Evolutionary conservation across 2,329 filamentous ascomycete genomes (phyloP).

Genomic region (Raffaelea ambrosiae): DNA sequence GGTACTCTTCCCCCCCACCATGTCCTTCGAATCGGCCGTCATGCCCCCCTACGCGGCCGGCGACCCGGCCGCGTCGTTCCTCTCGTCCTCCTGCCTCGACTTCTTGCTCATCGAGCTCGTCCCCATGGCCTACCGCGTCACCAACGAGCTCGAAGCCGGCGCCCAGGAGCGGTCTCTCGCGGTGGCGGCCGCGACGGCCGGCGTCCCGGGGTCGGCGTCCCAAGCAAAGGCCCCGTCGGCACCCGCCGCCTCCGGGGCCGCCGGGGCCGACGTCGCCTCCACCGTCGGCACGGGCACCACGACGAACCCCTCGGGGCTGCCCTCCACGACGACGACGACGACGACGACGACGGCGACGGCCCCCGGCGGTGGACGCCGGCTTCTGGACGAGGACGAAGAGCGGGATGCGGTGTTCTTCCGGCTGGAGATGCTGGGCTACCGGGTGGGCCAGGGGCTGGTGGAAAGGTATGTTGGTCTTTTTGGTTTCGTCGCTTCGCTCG

Average conservation of each 20-base stretch:
- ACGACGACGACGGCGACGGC: slow-evolving; percentile 7
- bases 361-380: slow-evolving; percentile 17
- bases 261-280: slow-evolving; percentile 3
- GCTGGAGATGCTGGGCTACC: slow-evolving; percentile 77
- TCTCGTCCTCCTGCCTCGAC: slow-evolving; percentile 81
- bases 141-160: slow-evolving; percentile 56
- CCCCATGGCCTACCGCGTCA: slow-evolving; percentile 81
- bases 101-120: slow-evolving; percentile 95
- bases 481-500: not conserved
- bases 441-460: slow-evolving; percentile 85
- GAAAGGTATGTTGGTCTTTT: slow-evolving; percentile 56
- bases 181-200: slow-evolving; percentile 25
- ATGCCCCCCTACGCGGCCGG: slow-evolving; percentile 60
- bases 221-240: not conserved
- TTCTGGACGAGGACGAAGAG: slow-evolving; percentile 68
- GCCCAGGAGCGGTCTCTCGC: slow-evolving; percentile 27
- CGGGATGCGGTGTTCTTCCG: slow-evolving; percentile 78
- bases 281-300: not conserved
- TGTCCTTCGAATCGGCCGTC: slow-evolving; percentile 63
- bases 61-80: slow-evolving; percentile 65
- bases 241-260: not conserved
- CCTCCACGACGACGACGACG: slow-evolving; percentile 4
- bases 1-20: slow-evolving; percentile 22
- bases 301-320: not conserved
- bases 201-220: slow-evolving; percentile 1